A percentile compares a stretch with the other conserved stretches of the same genome.
phyloP scores from a whole-genome alignment of 2,329 filamentous ascomycete genomes.

The Boeremia exigua region DNA sequence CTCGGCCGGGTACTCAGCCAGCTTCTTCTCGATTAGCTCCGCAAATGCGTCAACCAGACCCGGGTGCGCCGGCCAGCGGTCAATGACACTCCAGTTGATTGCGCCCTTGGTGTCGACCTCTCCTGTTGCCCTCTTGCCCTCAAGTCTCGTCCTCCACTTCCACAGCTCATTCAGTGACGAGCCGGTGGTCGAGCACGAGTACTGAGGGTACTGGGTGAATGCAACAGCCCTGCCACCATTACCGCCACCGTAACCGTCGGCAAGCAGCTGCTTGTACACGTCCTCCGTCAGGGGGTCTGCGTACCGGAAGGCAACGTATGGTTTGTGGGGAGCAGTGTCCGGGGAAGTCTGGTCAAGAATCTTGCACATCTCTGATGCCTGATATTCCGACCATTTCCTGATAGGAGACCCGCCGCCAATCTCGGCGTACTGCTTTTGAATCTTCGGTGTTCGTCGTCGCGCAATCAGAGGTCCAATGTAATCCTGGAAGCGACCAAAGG shows the following conservation, averaged over 20 bases:
- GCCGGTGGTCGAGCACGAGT: slow-evolving; percentile 96
- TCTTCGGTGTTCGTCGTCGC: slow-evolving; percentile 88
- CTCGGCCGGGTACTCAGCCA: slow-evolving; percentile 83
- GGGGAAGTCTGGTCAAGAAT: slow-evolving; percentile 89
- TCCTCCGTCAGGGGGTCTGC: slow-evolving; percentile 92
- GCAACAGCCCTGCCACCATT: slow-evolving; percentile 93
- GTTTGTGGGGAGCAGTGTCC: slow-evolving; percentile 93
- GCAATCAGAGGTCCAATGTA: slow-evolving; percentile 92
- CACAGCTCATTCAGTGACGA: slow-evolving; percentile 96
- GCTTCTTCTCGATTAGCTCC: slow-evolving; percentile 84
- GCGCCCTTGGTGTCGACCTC: slow-evolving; percentile 65
- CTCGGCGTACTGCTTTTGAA: slow-evolving; percentile 90
- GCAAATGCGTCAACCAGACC: slow-evolving; percentile 93
- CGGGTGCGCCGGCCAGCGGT: slow-evolving; percentile 92
- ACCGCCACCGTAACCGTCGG: slow-evolving; percentile 88
- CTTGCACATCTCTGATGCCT: slow-evolving; percentile 96
- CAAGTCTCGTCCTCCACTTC: slow-evolving; percentile 91
- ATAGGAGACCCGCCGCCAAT: slow-evolving; percentile 99
- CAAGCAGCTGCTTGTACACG: slow-evolving; percentile 82
- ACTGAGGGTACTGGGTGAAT: slow-evolving; percentile 98
- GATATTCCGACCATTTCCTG: slow-evolving; percentile 96
- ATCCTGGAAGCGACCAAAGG: slow-evolving; percentile 87
- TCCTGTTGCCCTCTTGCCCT: slow-evolving; percentile 71
- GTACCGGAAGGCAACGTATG: slow-evolving; percentile 97
- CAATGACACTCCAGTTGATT: slow-evolving; percentile 97